Evolutionary conservation across 768 basidiomycete species (phyloP), one percentile per base, ranked within the genome.

Genomic region (Rhodotorula graminis): DNA sequence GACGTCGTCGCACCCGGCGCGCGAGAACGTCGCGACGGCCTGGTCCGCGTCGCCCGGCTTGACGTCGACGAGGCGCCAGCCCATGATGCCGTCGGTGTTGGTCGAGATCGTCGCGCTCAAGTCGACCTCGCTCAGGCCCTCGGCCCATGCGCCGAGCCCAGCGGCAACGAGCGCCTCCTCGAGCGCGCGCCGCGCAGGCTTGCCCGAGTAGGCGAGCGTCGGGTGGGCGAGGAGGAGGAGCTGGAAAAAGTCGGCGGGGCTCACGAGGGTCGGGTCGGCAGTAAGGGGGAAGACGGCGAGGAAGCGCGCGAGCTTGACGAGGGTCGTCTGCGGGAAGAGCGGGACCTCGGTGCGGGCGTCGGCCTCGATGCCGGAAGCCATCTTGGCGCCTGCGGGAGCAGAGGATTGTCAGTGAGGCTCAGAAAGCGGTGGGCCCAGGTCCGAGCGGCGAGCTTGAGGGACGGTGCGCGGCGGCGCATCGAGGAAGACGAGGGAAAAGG

Each of bases 221-320:
- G 73, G 73, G 21, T 75, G 73, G 11, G 71, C 47, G 15, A 60
- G 15, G 53, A 50, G 56, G 29, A 75, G 63, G 27, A 75, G 65
- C 40, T 11, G 23, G 52, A 64, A 47, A n/a, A 71, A 29, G 2
- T 69, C 46, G 8, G 33, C 31, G 16, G 57, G 58, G 0, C 57
- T 40, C 25, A 56, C 56, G 55, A 44, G 33, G 18, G 44, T 2
- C 9, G 31, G 9, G 57, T 49, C 65, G 9, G 65, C 15, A 0
- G 69, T 67, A 0, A 49, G 66, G 23, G 73, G 73, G 63, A 71
- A 75, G 49, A 70, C 14, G 52, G 73, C 23, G 52, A 74, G 61
- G 67, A 75, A 75, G n/a, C 59, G 58, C 33, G 60, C 67, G 50
- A 75, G 57, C 23, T 65, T 71, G 42, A 65, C 53, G n/a, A 75